A percentile compares a stretch with the other conserved stretches of the same genome.
These are phyloP conservation scores for Sarcocystis neurona DNA, from an alignment of 169 alveolate genomes.

Conservation along the genomic window DNA sequence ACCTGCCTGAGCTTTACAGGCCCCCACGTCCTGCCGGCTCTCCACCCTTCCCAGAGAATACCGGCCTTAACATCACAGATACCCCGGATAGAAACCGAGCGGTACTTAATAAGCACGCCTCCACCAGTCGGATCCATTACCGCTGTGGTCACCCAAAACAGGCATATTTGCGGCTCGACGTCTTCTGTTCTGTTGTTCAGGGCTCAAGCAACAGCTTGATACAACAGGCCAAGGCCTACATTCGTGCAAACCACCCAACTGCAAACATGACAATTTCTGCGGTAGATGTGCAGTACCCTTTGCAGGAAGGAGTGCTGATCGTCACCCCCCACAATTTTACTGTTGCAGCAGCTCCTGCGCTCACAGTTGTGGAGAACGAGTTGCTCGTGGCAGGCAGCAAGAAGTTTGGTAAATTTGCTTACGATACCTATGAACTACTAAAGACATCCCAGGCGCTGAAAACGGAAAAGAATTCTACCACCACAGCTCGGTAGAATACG, in stretches of 20 bases:
- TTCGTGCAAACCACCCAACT: neutral
- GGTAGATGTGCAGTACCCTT: constrained; percentile 5
- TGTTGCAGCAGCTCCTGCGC: constrained; percentile 6
- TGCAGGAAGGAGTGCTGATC: constrained; percentile 17
- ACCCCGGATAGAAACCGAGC: no score
- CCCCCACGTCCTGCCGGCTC: constrained; percentile 15
- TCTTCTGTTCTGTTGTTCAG: no score
- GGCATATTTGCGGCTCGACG: no score
- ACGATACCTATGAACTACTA: no score
- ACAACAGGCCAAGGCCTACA: neutral
- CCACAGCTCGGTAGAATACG: no score
- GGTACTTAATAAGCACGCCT: no score
- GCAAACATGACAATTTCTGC: neutral
- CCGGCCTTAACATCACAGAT: no score
- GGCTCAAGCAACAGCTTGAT: neutral
- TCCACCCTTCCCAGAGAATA: neutral
- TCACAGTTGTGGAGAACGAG: neutral
- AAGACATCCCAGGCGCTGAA: no score
- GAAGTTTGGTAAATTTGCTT: neutral
- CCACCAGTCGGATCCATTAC: no score
- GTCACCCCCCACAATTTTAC: neutral
- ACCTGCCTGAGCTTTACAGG: neutral
- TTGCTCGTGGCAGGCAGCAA: constrained; percentile 16
- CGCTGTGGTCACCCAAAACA: no score
- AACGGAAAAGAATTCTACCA: no score